phyloP scores from a whole-genome alignment of 805 yeast species.

The Hemisphaericaspora nanyangensis region DNA sequence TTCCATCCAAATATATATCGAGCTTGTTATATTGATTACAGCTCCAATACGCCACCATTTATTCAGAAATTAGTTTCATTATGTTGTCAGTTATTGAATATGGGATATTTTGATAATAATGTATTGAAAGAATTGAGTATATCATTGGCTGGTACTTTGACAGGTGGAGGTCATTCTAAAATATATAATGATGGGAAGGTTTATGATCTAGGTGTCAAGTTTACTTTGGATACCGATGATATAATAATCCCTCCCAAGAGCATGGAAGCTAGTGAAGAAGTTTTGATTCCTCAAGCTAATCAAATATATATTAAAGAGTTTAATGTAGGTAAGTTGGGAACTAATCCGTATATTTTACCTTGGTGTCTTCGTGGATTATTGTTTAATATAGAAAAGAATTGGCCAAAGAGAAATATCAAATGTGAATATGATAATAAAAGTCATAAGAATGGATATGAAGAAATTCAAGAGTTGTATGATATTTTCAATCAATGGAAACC shows the following conservation, averaged over 20 bases:
- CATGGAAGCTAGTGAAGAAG: constrained; percentile 1
- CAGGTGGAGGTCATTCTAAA: constrained; percentile 93
- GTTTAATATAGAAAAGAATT: constrained; percentile 52
- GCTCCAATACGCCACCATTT: constrained; percentile 74
- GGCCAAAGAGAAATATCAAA: constrained; percentile 41
- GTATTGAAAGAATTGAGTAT: constrained; percentile 79
- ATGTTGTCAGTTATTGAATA: constrained; percentile 68
- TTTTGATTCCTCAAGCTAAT: constrained; percentile 4
- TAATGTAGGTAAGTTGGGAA: constrained; percentile 60
- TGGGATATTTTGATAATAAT: constrained; percentile 82
- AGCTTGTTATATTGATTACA: constrained; percentile 84
- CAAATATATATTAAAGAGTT: constrained; percentile 37
- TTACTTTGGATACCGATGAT: constrained; percentile 71
- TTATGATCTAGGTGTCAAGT: constrained; percentile 72
- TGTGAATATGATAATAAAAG: constrained; percentile 6
- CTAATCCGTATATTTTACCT: constrained; percentile 83
- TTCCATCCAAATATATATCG: constrained; percentile 87
- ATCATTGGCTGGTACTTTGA: constrained; percentile 75
- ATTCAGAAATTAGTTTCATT: constrained; percentile 69
- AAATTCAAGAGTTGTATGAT: constrained; percentile 55
- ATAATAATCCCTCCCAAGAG: constrained; percentile 39
- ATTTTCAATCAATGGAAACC: constrained; percentile 89
- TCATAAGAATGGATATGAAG: constrained; percentile 39
- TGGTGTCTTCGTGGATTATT: constrained; percentile 89
- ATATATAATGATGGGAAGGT: constrained; percentile 84